Evolutionary conservation across 2,329 filamentous ascomycete genomes (phyloP).

Genomic region (Mollisiaceae sp.): DNA sequence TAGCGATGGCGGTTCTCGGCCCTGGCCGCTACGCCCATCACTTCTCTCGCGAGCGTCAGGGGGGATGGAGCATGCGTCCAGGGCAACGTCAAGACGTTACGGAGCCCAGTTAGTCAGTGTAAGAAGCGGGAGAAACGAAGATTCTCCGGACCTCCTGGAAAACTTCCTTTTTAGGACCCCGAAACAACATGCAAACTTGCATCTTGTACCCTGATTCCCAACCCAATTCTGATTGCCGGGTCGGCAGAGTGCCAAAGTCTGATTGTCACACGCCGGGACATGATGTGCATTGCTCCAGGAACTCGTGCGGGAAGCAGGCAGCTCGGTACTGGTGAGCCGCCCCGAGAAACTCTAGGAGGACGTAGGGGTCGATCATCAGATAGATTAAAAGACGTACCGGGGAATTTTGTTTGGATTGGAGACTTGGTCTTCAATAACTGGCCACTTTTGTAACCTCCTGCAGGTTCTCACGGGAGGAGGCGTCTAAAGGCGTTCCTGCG

Average conservation of each 20-base stretch:
- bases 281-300: constrained; percentile 39
- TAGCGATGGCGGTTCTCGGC: constrained; percentile 32
- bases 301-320: constrained; percentile 21
- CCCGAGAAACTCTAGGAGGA: constrained; percentile 16
- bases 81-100: constrained; percentile 18
- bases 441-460: constrained; percentile 22
- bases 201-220: not conserved
- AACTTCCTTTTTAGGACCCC: constrained; percentile 17
- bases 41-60: not conserved
- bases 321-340: constrained; percentile 39
- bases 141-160: constrained; percentile 27
- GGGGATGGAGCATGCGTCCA: constrained; percentile 14
- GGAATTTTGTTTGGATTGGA: constrained; percentile 29
- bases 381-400: constrained; percentile 41
- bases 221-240: constrained; percentile 22
- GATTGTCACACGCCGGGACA: constrained; percentile 33
- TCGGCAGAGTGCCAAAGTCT: constrained; percentile 27
- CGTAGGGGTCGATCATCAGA: constrained; percentile 30
- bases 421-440: constrained; percentile 20
- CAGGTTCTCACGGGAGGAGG: constrained; percentile 33
- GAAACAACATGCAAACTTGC: constrained; percentile 26
- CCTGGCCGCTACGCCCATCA: constrained; percentile 25
- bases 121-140: constrained; percentile 14
- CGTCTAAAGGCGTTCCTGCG: constrained; percentile 36
- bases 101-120: constrained; percentile 12